A percentile compares a stretch with the other conserved stretches of the same genome.
These are phyloP conservation scores for Pyropia yezoensis DNA, from an alignment of 23 red algal species.

Conservation along the genomic window DNA sequence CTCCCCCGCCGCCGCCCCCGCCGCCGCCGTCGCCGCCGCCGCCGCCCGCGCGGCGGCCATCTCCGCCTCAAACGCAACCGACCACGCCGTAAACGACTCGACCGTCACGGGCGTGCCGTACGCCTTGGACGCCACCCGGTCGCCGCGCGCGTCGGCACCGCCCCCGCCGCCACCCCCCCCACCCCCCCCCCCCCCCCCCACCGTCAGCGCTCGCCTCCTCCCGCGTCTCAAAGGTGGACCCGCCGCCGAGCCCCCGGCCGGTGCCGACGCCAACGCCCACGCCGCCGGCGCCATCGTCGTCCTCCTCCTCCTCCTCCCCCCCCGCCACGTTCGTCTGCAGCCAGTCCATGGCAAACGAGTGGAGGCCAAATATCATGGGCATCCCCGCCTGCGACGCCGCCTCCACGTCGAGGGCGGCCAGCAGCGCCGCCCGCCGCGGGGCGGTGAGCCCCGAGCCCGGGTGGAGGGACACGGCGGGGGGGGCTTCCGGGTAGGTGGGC, in stretches of 20 bases:
- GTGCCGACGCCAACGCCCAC: neutral
- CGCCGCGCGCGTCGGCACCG: neutral
- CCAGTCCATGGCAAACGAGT: slow-evolving; percentile 55
- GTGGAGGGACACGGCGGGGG: slow-evolving; percentile 21
- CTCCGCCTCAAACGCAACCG: slow-evolving; percentile 37
- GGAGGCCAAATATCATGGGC: slow-evolving; percentile 43
- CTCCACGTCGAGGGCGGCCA: slow-evolving; percentile 10
- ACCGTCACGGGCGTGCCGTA: slow-evolving; percentile 67
- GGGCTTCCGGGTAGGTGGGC: slow-evolving; percentile 41
- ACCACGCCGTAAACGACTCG: slow-evolving; percentile 54
- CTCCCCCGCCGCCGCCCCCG: neutral
- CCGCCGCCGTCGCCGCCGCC: slow-evolving; percentile 2
- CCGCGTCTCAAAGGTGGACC: slow-evolving; percentile 52
- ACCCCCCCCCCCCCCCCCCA: neutral
- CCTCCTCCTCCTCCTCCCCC: slow-evolving; percentile 8
- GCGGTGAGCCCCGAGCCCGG: slow-evolving; percentile 30
- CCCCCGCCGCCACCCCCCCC: too few relatives aligned
- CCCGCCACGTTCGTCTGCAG: slow-evolving; percentile 34
- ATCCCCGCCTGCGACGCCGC: slow-evolving; percentile 30
- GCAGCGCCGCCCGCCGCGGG: slow-evolving; percentile 32
- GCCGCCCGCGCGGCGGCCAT: neutral
- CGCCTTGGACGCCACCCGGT: slow-evolving; percentile 37
- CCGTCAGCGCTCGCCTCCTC: slow-evolving; percentile 37
- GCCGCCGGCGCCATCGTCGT: slow-evolving; percentile 7
- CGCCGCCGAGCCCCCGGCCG: neutral